These are phyloP conservation scores for Thozetella sp. DNA, from an alignment of 495 filamentous ascomycete genomes.

Conservation along the genomic window DNA sequence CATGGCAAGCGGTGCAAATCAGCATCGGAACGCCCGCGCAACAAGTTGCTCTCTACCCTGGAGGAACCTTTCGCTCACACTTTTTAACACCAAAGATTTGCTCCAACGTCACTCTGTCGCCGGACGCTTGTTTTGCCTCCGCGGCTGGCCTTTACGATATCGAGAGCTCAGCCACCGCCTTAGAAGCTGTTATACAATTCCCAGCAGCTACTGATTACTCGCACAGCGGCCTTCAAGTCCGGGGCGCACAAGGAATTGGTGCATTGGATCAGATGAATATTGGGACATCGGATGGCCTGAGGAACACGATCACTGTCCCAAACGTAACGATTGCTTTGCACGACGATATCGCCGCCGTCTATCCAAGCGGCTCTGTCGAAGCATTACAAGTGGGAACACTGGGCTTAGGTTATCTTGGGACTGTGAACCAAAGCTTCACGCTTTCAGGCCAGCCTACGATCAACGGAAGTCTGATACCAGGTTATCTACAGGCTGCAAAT, in stretches of 20 bases:
- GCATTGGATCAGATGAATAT: too few species aligned
- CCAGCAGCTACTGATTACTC: background rate
- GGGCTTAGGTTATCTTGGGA: too few species aligned
- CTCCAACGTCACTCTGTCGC: background rate
- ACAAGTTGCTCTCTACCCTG: background rate
- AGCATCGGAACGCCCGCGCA: background rate
- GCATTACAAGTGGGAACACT: too few species aligned
- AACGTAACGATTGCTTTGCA: too few species aligned
- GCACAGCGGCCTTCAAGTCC: background rate
- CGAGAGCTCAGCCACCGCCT: background rate
- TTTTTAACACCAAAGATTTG: background rate
- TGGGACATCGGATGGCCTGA: too few species aligned
- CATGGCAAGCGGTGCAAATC: background rate
- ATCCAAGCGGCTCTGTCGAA: too few species aligned
- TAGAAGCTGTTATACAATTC: background rate
- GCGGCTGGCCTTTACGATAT: background rate
- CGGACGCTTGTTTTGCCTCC: background rate
- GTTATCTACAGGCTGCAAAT: background rate
- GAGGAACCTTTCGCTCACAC: constrained; percentile 18
- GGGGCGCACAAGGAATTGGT: background rate
- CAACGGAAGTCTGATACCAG: background rate
- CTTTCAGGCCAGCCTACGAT: too few species aligned
- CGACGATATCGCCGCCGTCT: too few species aligned
- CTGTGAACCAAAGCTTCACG: too few species aligned
- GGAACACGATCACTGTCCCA: too few species aligned